Evolutionary conservation across 108 stramenopile genomes (phyloP), one percentile per base, ranked within the genome.

Genomic region (Pseudonitzschia delicatissima): DNA sequence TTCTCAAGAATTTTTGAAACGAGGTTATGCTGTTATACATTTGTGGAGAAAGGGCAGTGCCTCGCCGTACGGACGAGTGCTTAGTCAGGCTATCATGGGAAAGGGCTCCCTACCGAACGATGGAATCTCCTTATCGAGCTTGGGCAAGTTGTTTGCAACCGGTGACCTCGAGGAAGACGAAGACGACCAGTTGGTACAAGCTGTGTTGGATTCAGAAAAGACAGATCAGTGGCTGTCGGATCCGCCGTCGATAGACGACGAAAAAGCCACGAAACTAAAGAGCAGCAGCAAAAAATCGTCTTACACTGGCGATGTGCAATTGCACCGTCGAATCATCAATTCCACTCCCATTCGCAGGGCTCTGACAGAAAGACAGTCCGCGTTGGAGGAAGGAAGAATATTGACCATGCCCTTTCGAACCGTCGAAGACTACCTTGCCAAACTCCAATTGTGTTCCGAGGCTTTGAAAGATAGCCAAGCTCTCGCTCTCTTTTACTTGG

Each of bases 11-110:
- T 95, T 98, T 58, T 57, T 94, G 26, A 59, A 75, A 48, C 57
- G 86, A 57, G 97, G 96, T 8, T 96, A 96, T 80, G 95, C 91
- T 15, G 95, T 96, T 57, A 71, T 98, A 44, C 95, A 95, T 77
- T 68, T 96, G 55, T 79, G 83, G 77, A 72, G 97, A 29, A 45
- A 44, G 47, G 90, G 93, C 9, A 87, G 84, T 55, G 80, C 87
- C 4, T 35, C 77, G 61, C 97, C 96, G 2, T 96, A 82, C 78
- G 86, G 88, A 17, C 70, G 95, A 48, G 39, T 81, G 5, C 59
- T 98, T 52, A 66, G 67, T 36, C 72, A 84, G 66, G 61, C 33
- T 2, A 39, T 92, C n/a, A 67, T 66, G n/a, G 52, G 74, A n/a
- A 52, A 57, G 52, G 50, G 61, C 34, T 55, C 53, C 13, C 28